Conservation (phyloP, 2,329 filamentous ascomycete genomes). For the Parasarocladium wereldwijsianum region DNA sequence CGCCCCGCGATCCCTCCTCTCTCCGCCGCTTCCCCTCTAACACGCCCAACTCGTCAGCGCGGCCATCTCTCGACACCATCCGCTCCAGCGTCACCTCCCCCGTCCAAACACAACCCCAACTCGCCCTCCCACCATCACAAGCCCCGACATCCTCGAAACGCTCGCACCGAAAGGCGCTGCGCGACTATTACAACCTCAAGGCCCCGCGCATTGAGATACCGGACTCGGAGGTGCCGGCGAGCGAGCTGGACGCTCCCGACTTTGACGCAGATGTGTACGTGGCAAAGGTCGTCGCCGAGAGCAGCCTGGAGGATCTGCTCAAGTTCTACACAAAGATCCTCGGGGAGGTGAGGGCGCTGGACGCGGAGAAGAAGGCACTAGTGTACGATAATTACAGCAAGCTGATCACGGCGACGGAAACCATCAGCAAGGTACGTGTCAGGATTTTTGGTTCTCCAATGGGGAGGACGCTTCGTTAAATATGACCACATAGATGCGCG, state of each 20-base stretch:
- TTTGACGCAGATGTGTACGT: slow-evolving; percentile 66
- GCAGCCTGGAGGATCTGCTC: slow-evolving; percentile 53
- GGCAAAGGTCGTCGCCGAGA: slow-evolving; percentile 41
- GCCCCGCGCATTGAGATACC: slow-evolving; percentile 28
- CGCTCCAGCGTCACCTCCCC: slow-evolving; percentile 46
- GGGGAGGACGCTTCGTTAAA: slow-evolving; percentile 1
- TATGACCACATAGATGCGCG: slow-evolving; percentile 46
- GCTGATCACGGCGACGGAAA: slow-evolving; percentile 90
- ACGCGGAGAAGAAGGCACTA: slow-evolving; percentile 90
- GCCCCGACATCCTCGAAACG: slow-evolving; percentile 22
- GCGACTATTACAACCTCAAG: slow-evolving; percentile 82
- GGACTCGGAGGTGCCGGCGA: slow-evolving; percentile 43
- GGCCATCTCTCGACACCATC: slow-evolving; percentile 54
- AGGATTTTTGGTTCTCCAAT: not conserved
- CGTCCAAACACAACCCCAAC: slow-evolving; percentile 8
- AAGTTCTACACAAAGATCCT: slow-evolving; percentile 56
- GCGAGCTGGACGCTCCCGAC: slow-evolving; percentile 57
- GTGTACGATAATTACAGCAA: slow-evolving; percentile 99
- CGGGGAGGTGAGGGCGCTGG: slow-evolving; percentile 73
- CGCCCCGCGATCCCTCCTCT: slow-evolving; percentile 43
- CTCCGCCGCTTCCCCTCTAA: slow-evolving; percentile 41
- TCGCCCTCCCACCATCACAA: slow-evolving; percentile 12
- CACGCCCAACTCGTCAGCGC: slow-evolving; percentile 58
- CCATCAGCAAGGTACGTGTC: slow-evolving; percentile 58
- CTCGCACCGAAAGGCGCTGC: slow-evolving; percentile 70